Evolutionary conservation across 345 rosid genomes (phyloP).

Genomic region (Populus euphratica): DNA sequence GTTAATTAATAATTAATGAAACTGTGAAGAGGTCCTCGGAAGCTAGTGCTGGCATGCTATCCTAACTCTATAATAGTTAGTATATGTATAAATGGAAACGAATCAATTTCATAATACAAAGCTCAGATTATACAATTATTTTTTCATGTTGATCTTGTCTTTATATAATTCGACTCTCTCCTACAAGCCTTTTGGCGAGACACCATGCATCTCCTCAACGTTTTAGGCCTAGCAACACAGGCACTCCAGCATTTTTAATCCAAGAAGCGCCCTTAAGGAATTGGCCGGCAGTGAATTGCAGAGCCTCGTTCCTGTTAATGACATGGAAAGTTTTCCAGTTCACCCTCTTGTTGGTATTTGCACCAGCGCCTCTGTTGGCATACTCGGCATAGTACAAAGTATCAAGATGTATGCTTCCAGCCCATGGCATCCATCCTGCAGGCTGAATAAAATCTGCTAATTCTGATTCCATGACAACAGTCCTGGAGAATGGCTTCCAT

Average conservation of each 20-base stretch:
- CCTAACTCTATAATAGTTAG: too few species aligned
- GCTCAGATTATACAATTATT: too few species aligned
- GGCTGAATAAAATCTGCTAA: slow-evolving; percentile 58
- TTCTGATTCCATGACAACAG: slow-evolving; percentile 51
- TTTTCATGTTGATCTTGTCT: not conserved
- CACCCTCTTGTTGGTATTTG: slow-evolving; percentile 39
- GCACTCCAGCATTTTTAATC: slow-evolving; percentile 39
- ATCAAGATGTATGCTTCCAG: slow-evolving; percentile 29
- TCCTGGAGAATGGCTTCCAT: slow-evolving; percentile 55
- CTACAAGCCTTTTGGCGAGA: too few species aligned
- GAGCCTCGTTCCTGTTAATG: slow-evolving; percentile 32
- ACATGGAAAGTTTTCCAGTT: slow-evolving; percentile 45
- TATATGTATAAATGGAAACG: not conserved
- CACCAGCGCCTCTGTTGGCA: slow-evolving; percentile 61
- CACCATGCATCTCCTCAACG: not conserved
- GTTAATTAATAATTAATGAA: too few species aligned
- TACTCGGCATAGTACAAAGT: slow-evolving; percentile 51
- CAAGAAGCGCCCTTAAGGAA: slow-evolving; percentile 41
- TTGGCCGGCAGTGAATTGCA: slow-evolving; percentile 32
- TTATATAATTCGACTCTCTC: too few species aligned
- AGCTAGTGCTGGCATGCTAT: too few species aligned
- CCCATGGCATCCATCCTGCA: slow-evolving; percentile 53
- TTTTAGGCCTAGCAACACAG: slow-evolving; percentile 37
- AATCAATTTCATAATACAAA: not conserved
- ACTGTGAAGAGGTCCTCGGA: too few species aligned